Evolutionary conservation across 1,139 yeast species (phyloP), one percentile per base, ranked within the genome.

Genomic region (Kodamaea ohmeri): DNA sequence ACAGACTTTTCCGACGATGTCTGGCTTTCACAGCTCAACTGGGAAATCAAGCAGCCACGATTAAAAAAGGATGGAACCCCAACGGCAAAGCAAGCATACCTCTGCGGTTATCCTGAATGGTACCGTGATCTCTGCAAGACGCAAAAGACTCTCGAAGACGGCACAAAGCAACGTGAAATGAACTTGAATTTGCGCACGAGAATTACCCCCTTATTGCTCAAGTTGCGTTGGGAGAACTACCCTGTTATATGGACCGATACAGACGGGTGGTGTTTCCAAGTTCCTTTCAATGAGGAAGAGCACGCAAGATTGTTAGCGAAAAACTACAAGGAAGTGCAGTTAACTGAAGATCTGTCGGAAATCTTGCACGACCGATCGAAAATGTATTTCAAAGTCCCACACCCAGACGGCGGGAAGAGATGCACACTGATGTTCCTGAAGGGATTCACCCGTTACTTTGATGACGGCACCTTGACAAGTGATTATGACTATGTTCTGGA

Each of bases 61-160:
- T 51, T 79, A 37, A 85, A 82, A 13, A 89, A 87, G 56, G 73
- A 78, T 27, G 95, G 95, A 4, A 67, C 67, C n/a, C 87, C 87
- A 0, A 73, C 67, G n/a, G 87, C 89, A 38, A 79, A 77, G 22
- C 95, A 88, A 56, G 74, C 76, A 0, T 89, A 78, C 52, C 56
- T 88, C 37, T 94, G 96, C 0, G 97, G 97, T 0, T 88, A 74
- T 54, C 99, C 99, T 0, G 83, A 84, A 49, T 94, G 99, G 99
- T 94, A 87, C 58, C 76, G 86, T 43, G 83, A 81, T 3, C 65
- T 92, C 18, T 80, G 79, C 53, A 76, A 78, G 6, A 63, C 73
- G 4, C 35, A 16, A 13, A 67, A 68, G 14, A 53, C 60, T 1
- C 60, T 65, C 5, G 46, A 53, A 2, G 58, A 59, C 13, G 62